Base-by-base conservation (phyloP, 2,329 filamentous ascomycete species). In the Hypoxylon sp. region DNA sequence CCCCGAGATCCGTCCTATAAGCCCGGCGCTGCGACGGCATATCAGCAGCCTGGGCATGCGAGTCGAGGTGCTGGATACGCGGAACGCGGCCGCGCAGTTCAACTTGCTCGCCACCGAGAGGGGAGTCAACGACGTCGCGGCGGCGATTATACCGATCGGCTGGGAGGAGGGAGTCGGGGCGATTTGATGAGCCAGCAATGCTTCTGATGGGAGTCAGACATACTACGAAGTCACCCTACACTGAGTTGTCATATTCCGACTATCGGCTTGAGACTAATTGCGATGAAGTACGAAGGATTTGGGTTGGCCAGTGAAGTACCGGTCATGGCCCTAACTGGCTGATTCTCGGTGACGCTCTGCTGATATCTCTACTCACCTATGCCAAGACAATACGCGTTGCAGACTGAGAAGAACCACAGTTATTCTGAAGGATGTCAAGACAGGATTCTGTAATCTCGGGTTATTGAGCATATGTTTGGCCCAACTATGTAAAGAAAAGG, bases 41-140 rank as follows among this genome's bases (percentile, higher is more conserved):
- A 86, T 99, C 54, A 89, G 88, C 60, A 83, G 84, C 24, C 75
- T 98, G 37, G 95, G 95, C 0, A 90, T 98, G 66, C 82, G 91
- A 55, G 81, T 98, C 4, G 95, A 99, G 70, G 83, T 97, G 3
- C 83, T 94, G 70, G 95, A 98, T 76, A 98, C 95, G 26, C 82
- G 92, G 62, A 98, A 98, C 75, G 95, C 95, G 7, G 91, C 94
- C 1, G 89, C 93, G 27, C 92, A 97, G 73, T 99, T 95, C 75
- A 99, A 99, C 72, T 73, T 99, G 69, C 78, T 99, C 51, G 94
- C 92, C n/a, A 98, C 92, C 15, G 95, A 99, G 78, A 81, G 95
- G 48, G 94, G 95, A 1, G 87, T 95, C 4, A 82, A 86, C 17
- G 89, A 94, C 69, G 87, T 98, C 60, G 94, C 92, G 23, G 94